Base-by-base conservation (phyloP, 306 rosid genomes). In the cucumber (Cucumis sativus) region DNA sequence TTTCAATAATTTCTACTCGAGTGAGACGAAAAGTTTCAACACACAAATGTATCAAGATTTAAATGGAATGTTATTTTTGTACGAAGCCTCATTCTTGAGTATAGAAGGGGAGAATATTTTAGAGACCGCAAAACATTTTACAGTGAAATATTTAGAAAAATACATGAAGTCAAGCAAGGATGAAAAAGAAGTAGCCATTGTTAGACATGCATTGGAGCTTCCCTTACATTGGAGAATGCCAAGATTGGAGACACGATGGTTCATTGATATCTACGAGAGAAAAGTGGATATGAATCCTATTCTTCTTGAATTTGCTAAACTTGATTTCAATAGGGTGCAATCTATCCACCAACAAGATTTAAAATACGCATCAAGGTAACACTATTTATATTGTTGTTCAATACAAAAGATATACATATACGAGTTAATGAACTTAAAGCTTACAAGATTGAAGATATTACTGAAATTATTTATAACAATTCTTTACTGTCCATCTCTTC, bases 201-300 rank as follows among this genome's bases (percentile, higher is more conserved):
- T 83, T 21, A 60, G 4, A 12, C 86, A 68, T 69, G 78, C 71
- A 3, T 54, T 83, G 75, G 83, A 79, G 69, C 55, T 62, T 62
- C 68, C 68, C 10, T 30, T 62, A 15, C 68, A 62, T 62, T 15
- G 68, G 68, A 14, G 41, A 57, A 33, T 76, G 25, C 55, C 56
- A 0, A 68, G 77, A 54, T 49, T 58, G 43, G 80, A 83, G 43
- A 3, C 79, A 15, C 55, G 55, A 9, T 76, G 86, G 83, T 83
- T 68, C 70, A 69, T 83, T 70, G 76, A 79, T 20, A 45, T 67
- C 2, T 82, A 79, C 2, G 76, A 62, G 13, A 79, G 63, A 15
- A 41, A 10, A 37, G 10, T 10, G 4, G 76, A 68, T 16, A 52
- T 35, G 41, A 67, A 56, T 40, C 57, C 43, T 21, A 30, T 28